Conservation (phyloP, 257 asterid species). For the Nicotiana undulata region DNA sequence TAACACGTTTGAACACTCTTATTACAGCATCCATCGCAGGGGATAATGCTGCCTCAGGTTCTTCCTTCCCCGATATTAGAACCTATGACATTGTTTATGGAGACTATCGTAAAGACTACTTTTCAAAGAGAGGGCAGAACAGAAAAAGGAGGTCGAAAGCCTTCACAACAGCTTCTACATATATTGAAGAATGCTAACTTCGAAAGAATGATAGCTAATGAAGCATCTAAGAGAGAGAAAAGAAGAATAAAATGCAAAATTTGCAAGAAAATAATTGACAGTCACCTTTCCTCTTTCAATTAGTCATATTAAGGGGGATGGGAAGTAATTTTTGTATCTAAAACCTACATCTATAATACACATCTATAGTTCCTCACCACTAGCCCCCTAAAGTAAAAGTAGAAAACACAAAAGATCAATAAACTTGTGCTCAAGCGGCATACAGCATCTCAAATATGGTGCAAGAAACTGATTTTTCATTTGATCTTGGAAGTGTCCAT, state of each 20-base stretch:
- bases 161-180: not conserved
- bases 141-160: not conserved
- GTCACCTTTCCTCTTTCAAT: not conserved
- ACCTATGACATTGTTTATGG: conserved; percentile 35
- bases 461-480: not conserved
- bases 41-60: conserved; percentile 55
- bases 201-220: not conserved
- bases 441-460: not conserved
- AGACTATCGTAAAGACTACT: not conserved
- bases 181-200: not conserved
- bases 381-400: not conserved
- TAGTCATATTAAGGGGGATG: not conserved
- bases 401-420: not conserved
- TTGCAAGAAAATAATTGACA: not conserved
- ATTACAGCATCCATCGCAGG: conserved; percentile 80
- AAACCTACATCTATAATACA: not conserved
- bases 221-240: not conserved
- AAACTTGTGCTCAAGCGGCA: not conserved
- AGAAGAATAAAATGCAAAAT: not conserved
- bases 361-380: not conserved
- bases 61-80: conserved; percentile 74
- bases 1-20: conserved; percentile 61
- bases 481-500: not conserved
- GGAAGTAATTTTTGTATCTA: not conserved
- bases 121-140: not conserved